Base-by-base conservation (phyloP, 805 yeast genomes). In the Yamadazyma sp. region DNA sequence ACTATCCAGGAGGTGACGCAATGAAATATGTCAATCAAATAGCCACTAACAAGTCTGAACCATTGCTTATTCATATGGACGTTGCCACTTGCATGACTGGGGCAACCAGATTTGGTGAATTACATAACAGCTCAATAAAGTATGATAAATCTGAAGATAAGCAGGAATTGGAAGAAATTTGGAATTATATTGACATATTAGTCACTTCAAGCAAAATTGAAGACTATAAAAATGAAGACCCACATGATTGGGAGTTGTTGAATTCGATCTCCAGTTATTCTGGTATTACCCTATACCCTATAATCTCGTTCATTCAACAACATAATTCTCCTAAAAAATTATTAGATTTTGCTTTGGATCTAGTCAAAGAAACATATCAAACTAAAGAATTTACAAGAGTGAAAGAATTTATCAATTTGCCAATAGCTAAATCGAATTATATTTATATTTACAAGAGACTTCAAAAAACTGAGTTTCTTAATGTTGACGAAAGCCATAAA, bases 1-100 rank as follows among this genome's bases (percentile, higher is more conserved):
- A 91, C 56, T 91, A 91, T 53, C 95, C 96, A 2, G 97, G 97
- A 9, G 97, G 96, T 0, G 69, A 60, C 1, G 95, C 96, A 0
- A 59, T 88, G 22, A 41, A 52, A 11, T 31, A 13, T 11, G 29
- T 27, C 23, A 28, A 28, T 27, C 4, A 19, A 10, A 16, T 21
- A 13, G 24, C 16, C 12, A 4, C 22, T 15, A 16, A 21, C n/a
- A 12, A 5, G 3, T 11, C 20, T 15, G 32, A 35, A 15, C 21
- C 25, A 3, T 27, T 42, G 7, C 39, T 68, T 0, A 77, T 89
- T 7, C 95, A 89, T 56, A 60, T 86, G 62, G 94, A 85, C 49
- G 80, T 82, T 3, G 76, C 84, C 0, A 73, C 91, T 0, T 86
- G 95, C 50, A 87, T 86, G 93, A 78, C 91, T 1, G 98, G 98